Evolutionary conservation across 345 rosid genomes (phyloP), one percentile per base, ranked within the genome.

Genomic region (Boechera divaricarpa): DNA sequence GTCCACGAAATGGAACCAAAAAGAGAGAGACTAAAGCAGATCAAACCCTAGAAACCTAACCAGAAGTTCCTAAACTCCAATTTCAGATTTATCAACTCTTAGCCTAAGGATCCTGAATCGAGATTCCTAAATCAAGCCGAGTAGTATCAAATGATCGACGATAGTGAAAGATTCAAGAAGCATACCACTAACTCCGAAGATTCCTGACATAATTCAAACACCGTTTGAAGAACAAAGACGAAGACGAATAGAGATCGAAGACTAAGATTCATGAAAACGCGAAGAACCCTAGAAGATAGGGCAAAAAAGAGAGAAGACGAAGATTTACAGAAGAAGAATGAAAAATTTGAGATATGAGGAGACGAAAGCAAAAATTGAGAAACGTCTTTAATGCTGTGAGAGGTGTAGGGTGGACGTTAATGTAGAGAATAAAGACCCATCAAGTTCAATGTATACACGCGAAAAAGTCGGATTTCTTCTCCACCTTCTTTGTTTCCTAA

Each of bases 281-380:
- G 32, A 75, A 31, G 44, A 64, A 76, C 98, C 98, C 96, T 89
- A 90, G 72, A 56, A 73, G 72, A 86, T 84, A 90, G 98, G 99
- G 99, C 84, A 87, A 91, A 93, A 92, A 92, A 45, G 28, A 61
- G 26, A 13, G 47, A 42, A 47, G 33, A n/a, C 9, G 12, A 36
- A 36, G 53, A 48, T 48, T n/a, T 48, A 48, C 53, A 48, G 26
- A 16, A 16, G 52, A 48, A 8, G 36, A 33, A 33, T 2, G 38
- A 35, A 35, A 35, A 58, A 24, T 2, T 53, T 29, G 70, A 47
- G 80, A 55, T 8, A 49, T 64, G 28, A 57, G n/a, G 38, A 33
- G 4, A 10, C 36, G 4, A 11, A 63, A 11, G 67, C 4, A 64
- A 16, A 28, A 71, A 44, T 42, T 29, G 83, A 49, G 69, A 58